Conservation (phyloP, 23 red algal species). For the Gracilaria caudata region DNA sequence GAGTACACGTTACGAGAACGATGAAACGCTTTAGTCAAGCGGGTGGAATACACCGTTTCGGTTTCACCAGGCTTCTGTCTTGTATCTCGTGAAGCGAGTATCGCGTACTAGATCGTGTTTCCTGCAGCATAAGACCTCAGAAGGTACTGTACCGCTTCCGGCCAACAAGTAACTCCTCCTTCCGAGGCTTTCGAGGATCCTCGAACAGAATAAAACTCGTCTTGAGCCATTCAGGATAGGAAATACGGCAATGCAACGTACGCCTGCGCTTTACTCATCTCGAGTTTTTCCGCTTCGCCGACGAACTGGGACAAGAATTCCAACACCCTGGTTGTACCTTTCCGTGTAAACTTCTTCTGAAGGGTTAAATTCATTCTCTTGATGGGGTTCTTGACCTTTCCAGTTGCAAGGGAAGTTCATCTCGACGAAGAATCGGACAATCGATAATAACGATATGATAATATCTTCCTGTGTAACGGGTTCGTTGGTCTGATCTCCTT, state of each 20-base stretch:
- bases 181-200: neutral
- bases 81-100: neutral
- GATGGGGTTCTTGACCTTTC: conserved; percentile 6
- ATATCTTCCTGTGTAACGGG: neutral
- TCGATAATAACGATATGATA: conserved; percentile 6
- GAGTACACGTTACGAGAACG: conserved; percentile 44
- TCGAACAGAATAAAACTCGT: neutral
- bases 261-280: conserved; percentile 2
- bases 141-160: conserved; percentile 17
- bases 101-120: neutral
- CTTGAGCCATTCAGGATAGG: neutral
- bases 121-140: neutral
- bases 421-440: neutral
- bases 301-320: neutral
- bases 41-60: conserved; percentile 28
- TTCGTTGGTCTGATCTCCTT: conserved; percentile 13
- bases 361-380: neutral
- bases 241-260: conserved; percentile 9
- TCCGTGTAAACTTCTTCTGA: neutral
- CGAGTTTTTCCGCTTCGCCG: neutral
- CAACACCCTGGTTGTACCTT: conserved; percentile 12
- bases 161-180: conserved; percentile 19
- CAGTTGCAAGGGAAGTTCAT: neutral
- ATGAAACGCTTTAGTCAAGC: conserved; percentile 16
- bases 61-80: conserved; percentile 3